Evolutionary conservation across 192 early-diverging fungal genomes (phyloP), one percentile per base, ranked within the genome.

Genomic region (Polychytrium aggregatum): DNA sequence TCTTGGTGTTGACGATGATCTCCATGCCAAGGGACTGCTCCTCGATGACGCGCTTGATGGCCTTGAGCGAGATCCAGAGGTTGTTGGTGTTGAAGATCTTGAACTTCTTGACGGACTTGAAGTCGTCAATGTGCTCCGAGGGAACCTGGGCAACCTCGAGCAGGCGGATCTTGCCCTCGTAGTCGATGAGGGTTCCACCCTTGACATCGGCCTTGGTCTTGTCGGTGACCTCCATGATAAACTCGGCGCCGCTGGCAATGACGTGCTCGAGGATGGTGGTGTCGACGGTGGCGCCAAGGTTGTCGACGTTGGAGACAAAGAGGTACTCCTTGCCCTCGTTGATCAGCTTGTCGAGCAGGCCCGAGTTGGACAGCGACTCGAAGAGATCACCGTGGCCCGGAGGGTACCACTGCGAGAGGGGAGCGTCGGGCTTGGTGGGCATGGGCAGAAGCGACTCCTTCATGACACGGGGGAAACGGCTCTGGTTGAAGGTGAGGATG

Each of bases 171-270:
- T 75, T 69, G 22, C 88, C 92, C 49, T 97, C 90, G 68, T 98
- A 95, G 55, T 98, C 90, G 53, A 98, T 92, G 21, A 98, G 68
- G n/a, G 96, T 98, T 55, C 96, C 93, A 55, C 93, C 96, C 82
- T 98, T 98, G 67, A 98, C 86, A 64, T 98, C 96, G 27, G 93
- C 89, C 75, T 94, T 92, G 38, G 92, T 98, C 81, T 98, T 98
- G 79, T 98, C 87, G 4, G 92, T 96, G 17, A 98, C 89, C 64
- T 98, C 96, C 96, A 98, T 98, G 39, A 97, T 70, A 62, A 95
- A 98, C 62, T 95, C 93, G 37, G 92, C 78, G 14, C 73, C 83
- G 40, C 82, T 81, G 35, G 77, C 72, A 29, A 82, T 84, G 81
- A 98, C 82, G 62, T 98, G 88, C 56, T 88, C 72, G 46, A 97